Evolutionary conservation across 805 yeast genomes (phyloP).

Genomic region (Scheffersomyces spartinae): DNA sequence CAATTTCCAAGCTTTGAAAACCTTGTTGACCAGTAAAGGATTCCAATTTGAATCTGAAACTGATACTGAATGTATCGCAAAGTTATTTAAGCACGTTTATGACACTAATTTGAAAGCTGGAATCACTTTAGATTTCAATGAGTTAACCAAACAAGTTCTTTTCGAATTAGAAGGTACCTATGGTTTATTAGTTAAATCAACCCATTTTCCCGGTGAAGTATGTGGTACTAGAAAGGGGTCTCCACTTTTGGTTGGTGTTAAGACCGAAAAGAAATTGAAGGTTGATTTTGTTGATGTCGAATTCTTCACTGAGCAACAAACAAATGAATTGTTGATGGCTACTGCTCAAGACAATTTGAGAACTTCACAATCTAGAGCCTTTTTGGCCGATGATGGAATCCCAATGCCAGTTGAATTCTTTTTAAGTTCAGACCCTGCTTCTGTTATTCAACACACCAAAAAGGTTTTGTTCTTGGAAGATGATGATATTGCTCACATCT

Average conservation of each 20-base stretch:
- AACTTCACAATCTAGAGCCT: slow-evolving; percentile 93
- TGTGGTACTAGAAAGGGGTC: slow-evolving; percentile 98
- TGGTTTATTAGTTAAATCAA: slow-evolving; percentile 86
- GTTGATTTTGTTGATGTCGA: slow-evolving; percentile 98
- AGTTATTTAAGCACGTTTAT: slow-evolving; percentile 82
- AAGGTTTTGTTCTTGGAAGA: slow-evolving; percentile 94
- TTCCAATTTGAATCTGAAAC: slow-evolving; percentile 81
- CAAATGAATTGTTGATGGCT: slow-evolving; percentile 36
- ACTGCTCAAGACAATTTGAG: slow-evolving; percentile 49
- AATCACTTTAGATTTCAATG: slow-evolving; percentile 74
- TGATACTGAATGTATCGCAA: slow-evolving; percentile 97
- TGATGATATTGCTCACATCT: slow-evolving; percentile 96
- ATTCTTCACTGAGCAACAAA: slow-evolving; percentile 42
- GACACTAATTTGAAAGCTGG: slow-evolving; percentile 67
- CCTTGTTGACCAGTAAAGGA: slow-evolving; percentile 72
- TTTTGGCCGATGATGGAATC: slow-evolving; percentile 82
- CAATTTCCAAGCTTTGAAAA: slow-evolving; percentile 83
- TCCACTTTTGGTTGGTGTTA: slow-evolving; percentile 93
- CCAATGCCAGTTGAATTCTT: slow-evolving; percentile 95
- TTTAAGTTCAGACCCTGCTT: slow-evolving; percentile 93
- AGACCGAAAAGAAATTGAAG: slow-evolving; percentile 87
- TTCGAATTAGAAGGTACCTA: slow-evolving; percentile 95
- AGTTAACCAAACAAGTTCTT: slow-evolving; percentile 84
- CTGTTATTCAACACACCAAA: slow-evolving; percentile 93
- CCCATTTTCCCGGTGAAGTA: slow-evolving; percentile 90